A percentile compares a stretch with the other conserved stretches of the same genome.
phyloP scores from a whole-genome alignment of 2,329 filamentous ascomycete species.

The Fulvia fulva region DNA sequence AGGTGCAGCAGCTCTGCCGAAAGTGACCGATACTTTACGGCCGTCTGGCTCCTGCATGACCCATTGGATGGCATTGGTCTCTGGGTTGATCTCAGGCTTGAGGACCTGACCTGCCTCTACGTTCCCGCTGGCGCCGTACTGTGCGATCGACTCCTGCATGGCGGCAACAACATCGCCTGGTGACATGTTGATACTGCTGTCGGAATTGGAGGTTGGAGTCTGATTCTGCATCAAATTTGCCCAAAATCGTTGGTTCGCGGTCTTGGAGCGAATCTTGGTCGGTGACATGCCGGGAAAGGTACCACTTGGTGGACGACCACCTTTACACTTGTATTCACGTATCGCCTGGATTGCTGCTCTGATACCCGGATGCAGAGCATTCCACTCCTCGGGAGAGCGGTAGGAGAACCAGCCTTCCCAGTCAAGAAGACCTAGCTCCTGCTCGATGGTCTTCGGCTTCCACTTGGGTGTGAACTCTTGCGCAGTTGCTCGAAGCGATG shows the following conservation, averaged over 20 bases:
- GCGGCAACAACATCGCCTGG: not conserved
- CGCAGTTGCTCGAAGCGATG: conserved; percentile 26
- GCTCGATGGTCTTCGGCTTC: conserved; percentile 9
- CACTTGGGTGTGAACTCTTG: conserved; percentile 24
- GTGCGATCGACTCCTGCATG: not conserved
- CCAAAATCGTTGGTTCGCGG: not conserved
- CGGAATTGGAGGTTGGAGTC: not conserved
- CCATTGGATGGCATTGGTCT: conserved; percentile 19
- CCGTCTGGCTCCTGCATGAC: conserved; percentile 12
- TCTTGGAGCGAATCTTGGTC: conserved; percentile 2
- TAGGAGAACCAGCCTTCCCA: conserved; percentile 2
- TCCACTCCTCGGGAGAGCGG: conserved; percentile 1
- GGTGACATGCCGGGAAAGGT: conserved; percentile 2
- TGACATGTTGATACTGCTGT: not conserved
- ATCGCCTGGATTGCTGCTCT: not conserved
- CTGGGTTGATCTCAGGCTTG: conserved; percentile 15
- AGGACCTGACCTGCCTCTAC: conserved; percentile 19
- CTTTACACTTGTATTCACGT: conserved; percentile 1
- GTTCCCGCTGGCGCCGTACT: not conserved
- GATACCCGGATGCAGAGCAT: not conserved
- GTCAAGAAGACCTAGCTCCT: conserved; percentile 14
- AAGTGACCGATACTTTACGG: conserved; percentile 12
- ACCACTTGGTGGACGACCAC: not conserved
- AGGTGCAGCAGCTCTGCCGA: conserved; percentile 12
- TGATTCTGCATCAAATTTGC: not conserved